A percentile compares a stretch with the other conserved stretches of the same genome.
phyloP scores from a whole-genome alignment of 345 rosid genomes.

The Populus deltoides region DNA sequence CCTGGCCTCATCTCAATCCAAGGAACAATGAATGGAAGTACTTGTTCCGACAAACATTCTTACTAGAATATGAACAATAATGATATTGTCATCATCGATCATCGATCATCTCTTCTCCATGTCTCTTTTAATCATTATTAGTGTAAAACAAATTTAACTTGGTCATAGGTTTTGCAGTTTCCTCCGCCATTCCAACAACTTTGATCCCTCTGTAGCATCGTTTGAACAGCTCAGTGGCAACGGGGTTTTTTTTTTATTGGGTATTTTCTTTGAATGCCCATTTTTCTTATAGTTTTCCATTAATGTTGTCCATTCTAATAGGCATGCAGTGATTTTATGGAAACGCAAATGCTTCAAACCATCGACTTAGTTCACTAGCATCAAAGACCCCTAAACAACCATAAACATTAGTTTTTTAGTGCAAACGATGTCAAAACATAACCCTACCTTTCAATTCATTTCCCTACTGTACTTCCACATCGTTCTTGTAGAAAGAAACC shows the following conservation, averaged over 20 bases:
- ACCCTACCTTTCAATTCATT: not conserved
- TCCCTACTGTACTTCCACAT: not conserved
- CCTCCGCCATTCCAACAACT: constrained; percentile 7
- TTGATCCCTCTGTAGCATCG: not conserved
- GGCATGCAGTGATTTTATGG: not conserved
- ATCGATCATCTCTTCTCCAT: not conserved
- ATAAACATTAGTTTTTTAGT: not conserved
- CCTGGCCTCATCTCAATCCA: not conserved
- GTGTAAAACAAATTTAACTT: not conserved
- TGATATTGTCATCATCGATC: not conserved
- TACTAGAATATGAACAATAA: not conserved
- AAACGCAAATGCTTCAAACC: not conserved
- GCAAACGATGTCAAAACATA: not conserved
- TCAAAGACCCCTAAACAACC: not conserved
- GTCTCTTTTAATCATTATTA: constrained; percentile 10
- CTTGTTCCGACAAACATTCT: constrained; percentile 5
- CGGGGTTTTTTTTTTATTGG: not conserved
- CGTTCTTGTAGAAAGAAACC: not conserved
- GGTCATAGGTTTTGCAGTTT: constrained; percentile 3
- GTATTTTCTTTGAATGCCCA: no score
- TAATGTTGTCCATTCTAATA: not conserved
- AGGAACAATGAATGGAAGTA: no score
- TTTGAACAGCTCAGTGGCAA: not conserved
- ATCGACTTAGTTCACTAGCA: not conserved
- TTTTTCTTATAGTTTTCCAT: not conserved